Percentiles rank a stretch among this genome's conserved stretches.
These are phyloP conservation scores for Thielaviopsis euricoi DNA, from an alignment of 2,329 filamentous ascomycete genomes.

Conservation along the genomic window DNA sequence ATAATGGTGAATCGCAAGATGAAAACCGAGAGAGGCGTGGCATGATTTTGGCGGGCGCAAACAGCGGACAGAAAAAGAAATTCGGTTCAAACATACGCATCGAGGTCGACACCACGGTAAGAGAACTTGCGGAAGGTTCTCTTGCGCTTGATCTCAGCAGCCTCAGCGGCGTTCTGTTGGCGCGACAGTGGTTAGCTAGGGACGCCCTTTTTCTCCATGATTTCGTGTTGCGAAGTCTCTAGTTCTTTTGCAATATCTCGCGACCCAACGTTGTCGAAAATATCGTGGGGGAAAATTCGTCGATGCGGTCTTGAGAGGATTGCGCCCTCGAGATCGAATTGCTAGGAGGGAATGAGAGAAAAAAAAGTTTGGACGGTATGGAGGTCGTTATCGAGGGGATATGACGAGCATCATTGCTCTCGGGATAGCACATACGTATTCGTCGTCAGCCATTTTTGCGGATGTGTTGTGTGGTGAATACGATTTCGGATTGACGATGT, in stretches of 20 bases:
- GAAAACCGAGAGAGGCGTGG: not conserved
- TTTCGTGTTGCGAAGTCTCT: not conserved
- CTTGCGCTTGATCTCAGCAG: constrained; percentile 98
- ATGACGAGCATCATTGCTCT: constrained; percentile 1
- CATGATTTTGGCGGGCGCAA: not conserved
- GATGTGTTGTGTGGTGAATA: constrained; percentile 20
- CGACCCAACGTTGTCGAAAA: not conserved
- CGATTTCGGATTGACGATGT: constrained; percentile 12
- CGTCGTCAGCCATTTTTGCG: constrained; percentile 65
- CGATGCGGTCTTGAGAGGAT: constrained; percentile 15
- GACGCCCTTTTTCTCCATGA: not conserved
- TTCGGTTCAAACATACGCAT: constrained; percentile 56
- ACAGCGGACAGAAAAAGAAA: not conserved
- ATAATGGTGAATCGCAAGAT: not conserved
- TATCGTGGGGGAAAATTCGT: constrained; percentile 4
- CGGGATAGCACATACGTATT: constrained; percentile 54
- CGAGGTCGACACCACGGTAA: constrained; percentile 98
- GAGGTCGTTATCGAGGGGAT: not conserved
- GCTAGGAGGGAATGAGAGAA: not conserved
- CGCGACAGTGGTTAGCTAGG: constrained; percentile 9
- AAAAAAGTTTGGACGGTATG: not conserved
- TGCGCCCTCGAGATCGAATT: constrained; percentile 13
- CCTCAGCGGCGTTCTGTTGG: constrained; percentile 81
- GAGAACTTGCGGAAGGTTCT: constrained; percentile 99
- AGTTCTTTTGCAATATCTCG: not conserved